Evolutionary conservation across 768 basidiomycete species (phyloP).

Genomic region (Coprinopsis cinerea): DNA sequence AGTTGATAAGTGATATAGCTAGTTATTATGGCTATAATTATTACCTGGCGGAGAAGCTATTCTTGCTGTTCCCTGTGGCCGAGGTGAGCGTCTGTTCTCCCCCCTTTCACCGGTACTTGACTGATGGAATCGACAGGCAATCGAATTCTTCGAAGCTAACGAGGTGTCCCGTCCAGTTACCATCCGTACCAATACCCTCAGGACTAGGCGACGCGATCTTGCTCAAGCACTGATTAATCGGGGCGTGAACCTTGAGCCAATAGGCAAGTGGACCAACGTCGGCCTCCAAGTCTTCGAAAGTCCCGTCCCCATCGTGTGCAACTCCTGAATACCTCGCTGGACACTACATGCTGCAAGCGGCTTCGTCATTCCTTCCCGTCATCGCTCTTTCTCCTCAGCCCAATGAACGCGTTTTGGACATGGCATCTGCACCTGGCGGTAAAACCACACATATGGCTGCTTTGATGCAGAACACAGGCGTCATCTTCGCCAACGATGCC

Average conservation of each 20-base stretch:
- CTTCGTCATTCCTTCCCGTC: conserved; percentile 98
- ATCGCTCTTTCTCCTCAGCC: conserved; percentile 92
- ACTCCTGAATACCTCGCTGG: conserved; percentile 99
- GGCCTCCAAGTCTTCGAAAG: conserved; percentile 98
- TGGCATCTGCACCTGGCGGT: conserved; percentile 98
- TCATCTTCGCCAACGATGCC: conserved; percentile 94
- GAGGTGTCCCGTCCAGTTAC: conserved; percentile 95
- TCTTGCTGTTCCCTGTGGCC: conserved; percentile 85
- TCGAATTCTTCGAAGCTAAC: conserved; percentile 98
- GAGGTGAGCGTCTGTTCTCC: conserved; percentile 54
- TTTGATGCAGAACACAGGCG: conserved; percentile 94
- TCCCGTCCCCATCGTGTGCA: conserved; percentile 91
- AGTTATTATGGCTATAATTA: conserved; percentile 98
- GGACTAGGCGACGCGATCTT: conserved; percentile 88
- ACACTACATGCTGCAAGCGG: conserved; percentile 99
- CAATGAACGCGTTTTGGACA: conserved; percentile 90
- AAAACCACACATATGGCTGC: conserved; percentile 98
- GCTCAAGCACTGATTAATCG: conserved; percentile 92
- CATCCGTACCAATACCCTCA: conserved; percentile 95
- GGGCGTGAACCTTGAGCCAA: conserved; percentile 95
- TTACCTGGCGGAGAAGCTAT: conserved; percentile 90
- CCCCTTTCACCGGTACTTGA: conserved; percentile 1
- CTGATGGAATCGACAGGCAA: conserved; percentile 55
- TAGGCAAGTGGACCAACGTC: conserved; percentile 99
- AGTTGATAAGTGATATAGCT: conserved; percentile 83